Percentiles rank a stretch among this genome's conserved stretches.
phyloP scores from a whole-genome alignment of 768 basidiomycete genomes.

The Tricholoma flavovirens region DNA sequence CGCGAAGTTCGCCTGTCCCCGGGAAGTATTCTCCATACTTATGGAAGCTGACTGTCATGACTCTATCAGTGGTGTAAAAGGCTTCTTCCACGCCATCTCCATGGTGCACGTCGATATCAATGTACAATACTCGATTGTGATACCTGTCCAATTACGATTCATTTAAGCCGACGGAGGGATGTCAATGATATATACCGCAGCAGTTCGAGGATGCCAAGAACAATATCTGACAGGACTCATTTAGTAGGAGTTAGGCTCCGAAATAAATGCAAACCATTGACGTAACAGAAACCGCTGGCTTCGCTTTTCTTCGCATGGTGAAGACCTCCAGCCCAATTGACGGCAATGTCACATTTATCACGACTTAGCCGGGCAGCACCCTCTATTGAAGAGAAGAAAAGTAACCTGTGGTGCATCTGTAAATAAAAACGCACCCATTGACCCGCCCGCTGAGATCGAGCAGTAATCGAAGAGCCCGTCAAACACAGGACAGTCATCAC shows the following conservation, averaged over 20 bases:
- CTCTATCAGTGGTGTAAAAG: conserved; percentile 97
- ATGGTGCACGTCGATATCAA: conserved; percentile 98
- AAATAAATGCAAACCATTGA: conserved; percentile 61
- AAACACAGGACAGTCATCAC: conserved; percentile 98
- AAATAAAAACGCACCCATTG: conserved; percentile 71
- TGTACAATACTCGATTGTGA: conserved; percentile 91
- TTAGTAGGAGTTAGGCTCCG: background rate
- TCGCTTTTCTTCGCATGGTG: conserved; percentile 99
- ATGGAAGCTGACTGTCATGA: conserved; percentile 98
- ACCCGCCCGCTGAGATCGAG: conserved; percentile 98
- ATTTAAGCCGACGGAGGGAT: background rate
- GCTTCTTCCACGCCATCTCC: conserved; percentile 99
- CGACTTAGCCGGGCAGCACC: conserved; percentile 92
- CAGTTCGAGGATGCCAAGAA: conserved; percentile 92
- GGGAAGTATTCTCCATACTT: conserved; percentile 99
- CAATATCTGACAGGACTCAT: conserved; percentile 65
- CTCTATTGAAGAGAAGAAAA: conserved; percentile 47
- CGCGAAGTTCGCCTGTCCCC: conserved; percentile 94
- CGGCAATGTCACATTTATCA: conserved; percentile 97
- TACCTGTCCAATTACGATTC: conserved; percentile 47
- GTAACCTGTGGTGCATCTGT: background rate
- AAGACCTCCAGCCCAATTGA: conserved; percentile 98
- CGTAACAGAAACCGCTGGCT: conserved; percentile 98
- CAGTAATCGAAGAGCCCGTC: conserved; percentile 99
- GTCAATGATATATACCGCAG: conserved; percentile 49